Base-by-base conservation (phyloP, 2,329 filamentous ascomycete genomes). In the Akanthomyces uredinophilus region DNA sequence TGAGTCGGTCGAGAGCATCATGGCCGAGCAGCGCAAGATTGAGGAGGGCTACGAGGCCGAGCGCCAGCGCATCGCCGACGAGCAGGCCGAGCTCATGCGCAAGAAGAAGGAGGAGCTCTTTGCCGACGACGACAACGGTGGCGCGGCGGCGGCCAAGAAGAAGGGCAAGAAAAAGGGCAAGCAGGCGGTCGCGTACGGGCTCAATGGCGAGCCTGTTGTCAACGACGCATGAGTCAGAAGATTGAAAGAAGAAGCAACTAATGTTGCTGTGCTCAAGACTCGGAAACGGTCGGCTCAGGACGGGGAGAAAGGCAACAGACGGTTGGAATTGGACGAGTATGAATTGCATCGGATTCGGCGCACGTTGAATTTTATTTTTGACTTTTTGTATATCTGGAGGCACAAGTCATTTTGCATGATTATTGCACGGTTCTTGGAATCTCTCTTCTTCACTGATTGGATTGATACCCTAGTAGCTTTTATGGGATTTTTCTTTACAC, bases 1-100 rank as follows among this genome's bases (percentile, higher is more conserved):
- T 67, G 81, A 83, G 68, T 77, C 80, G 47, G 79, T 85, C 22
- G 83, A 81, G 69, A 77, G 74, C 54, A 83, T 87, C 66, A 77
- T 83, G 66, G 83, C 79, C 11, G 84, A 87, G 71, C 80, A 81
- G 69, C 78, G 76, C 63, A 77, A 75, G 64, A 74, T 74, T 41
- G 74, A 78, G 65, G 78, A 79, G 68, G 73, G 76, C 56, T 79
- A 79, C 54, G 77, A 79, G 67, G 77, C 76, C 1, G 75, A 78
- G 68, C 72, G 76, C 67, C 76, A 75, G 65, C 75, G 71, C 56
- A 68, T 75, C 59, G 75, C 73, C 39, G 80, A 80, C 66, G 79
- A 81, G 67, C 78, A 78, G 68, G 78, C 76, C 20, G 80, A 81
- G 67, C 73, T 78, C 54, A 79, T 78, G 70, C 72, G 75, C 63